Conservation (phyloP, 2,329 filamentous ascomycete species). For the Claviceps maximensis region DNA sequence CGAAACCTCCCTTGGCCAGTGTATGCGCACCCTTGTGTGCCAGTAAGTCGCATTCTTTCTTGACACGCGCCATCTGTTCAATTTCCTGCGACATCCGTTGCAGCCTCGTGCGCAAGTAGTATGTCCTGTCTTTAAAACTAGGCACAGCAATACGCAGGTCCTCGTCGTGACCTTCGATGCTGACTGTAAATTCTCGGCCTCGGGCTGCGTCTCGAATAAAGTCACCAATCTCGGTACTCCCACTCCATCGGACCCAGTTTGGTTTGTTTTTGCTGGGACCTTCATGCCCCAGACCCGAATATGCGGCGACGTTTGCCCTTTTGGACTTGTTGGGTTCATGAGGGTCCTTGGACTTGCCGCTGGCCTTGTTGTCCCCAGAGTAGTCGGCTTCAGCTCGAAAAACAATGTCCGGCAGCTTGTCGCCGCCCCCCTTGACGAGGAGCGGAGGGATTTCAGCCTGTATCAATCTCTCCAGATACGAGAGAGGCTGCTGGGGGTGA, state of each 20-base stretch:
- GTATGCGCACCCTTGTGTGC: slow-evolving; percentile 68
- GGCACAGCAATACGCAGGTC: slow-evolving; percentile 72
- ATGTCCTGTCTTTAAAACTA: slow-evolving; percentile 79
- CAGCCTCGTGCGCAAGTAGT: slow-evolving; percentile 68
- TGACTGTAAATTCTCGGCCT: slow-evolving; percentile 71
- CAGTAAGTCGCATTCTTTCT: slow-evolving; percentile 65
- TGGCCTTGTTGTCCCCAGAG: slow-evolving; percentile 25
- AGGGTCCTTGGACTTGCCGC: neutral
- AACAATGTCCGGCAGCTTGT: slow-evolving; percentile 59
- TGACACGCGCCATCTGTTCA: slow-evolving; percentile 56
- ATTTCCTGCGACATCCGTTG: slow-evolving; percentile 59
- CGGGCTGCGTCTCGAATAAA: slow-evolving; percentile 84
- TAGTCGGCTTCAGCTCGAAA: slow-evolving; percentile 69
- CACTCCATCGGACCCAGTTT: slow-evolving; percentile 73
- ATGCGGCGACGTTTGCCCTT: slow-evolving; percentile 57
- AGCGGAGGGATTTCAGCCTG: slow-evolving; percentile 73
- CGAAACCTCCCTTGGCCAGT: slow-evolving; percentile 69
- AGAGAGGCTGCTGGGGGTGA: slow-evolving; percentile 82
- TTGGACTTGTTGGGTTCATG: slow-evolving; percentile 23
- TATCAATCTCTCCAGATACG: slow-evolving; percentile 78
- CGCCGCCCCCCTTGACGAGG: slow-evolving; percentile 45
- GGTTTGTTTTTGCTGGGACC: slow-evolving; percentile 29
- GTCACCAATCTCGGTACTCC: slow-evolving; percentile 81
- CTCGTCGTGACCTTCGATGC: slow-evolving; percentile 53
- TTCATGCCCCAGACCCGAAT: slow-evolving; percentile 57